phyloP scores from a whole-genome alignment of 1,284 basidiomycete species.

The Quambalaria eucalypti region DNA sequence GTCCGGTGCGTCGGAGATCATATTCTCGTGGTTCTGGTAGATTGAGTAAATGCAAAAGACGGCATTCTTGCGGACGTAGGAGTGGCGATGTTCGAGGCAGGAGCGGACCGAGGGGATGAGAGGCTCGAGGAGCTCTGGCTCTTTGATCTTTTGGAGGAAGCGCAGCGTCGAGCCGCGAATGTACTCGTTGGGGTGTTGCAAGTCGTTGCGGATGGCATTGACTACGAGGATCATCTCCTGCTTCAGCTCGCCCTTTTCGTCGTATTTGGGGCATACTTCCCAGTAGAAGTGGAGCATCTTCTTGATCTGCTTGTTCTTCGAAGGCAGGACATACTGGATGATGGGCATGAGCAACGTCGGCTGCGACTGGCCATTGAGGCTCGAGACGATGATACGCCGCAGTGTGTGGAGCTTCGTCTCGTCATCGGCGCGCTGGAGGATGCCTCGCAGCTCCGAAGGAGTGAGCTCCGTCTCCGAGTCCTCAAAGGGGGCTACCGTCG shows the following conservation, averaged over 20 bases:
- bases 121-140: slow-evolving; percentile 88
- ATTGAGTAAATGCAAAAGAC: slow-evolving; percentile 93
- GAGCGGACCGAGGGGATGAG: slow-evolving; percentile 84
- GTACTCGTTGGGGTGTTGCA: slow-evolving; percentile 99
- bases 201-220: slow-evolving; percentile 94
- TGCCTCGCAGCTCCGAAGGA: slow-evolving; percentile 63
- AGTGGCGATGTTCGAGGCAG: slow-evolving; percentile 95
- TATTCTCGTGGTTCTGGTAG: slow-evolving; percentile 70
- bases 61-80: slow-evolving; percentile 96
- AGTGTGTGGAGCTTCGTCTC: slow-evolving; percentile 96
- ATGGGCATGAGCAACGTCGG: slow-evolving; percentile 90
- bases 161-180: slow-evolving; percentile 94
- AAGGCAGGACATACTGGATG: slow-evolving; percentile 94
- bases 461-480: slow-evolving; percentile 5
- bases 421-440: slow-evolving; percentile 90
- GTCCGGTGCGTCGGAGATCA: slow-evolving; percentile 94
- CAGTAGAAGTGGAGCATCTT: slow-evolving; percentile 96
- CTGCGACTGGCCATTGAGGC: slow-evolving; percentile 88
- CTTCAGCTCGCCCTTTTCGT: slow-evolving; percentile 92
- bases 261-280: slow-evolving; percentile 98
- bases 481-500: slow-evolving; percentile 9
- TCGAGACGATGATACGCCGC: slow-evolving; percentile 86
- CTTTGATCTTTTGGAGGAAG: slow-evolving; percentile 91
- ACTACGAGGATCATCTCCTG: slow-evolving; percentile 97
- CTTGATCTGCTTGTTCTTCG: slow-evolving; percentile 92